Base-by-base conservation (phyloP, 202 grass and related monocot genomes). In the Musa balbisiana region DNA sequence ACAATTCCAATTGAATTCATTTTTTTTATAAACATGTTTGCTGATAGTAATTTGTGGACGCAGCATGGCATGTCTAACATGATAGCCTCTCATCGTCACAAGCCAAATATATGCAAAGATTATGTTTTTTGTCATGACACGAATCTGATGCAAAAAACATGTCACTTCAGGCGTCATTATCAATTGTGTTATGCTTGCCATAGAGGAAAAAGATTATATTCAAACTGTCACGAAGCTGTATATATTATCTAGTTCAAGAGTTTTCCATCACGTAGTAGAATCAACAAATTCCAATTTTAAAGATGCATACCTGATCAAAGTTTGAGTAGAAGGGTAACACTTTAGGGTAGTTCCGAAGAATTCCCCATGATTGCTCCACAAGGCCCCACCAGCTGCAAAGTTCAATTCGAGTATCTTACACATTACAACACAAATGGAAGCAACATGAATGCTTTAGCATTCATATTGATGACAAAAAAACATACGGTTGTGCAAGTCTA, bases 361-460 rank as follows among this genome's bases (percentile, higher is more conserved):
- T 53, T 20, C 88, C 94, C 87, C 94, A 93, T 73, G 94, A 91
- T 51, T 98, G 81, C 59, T 91, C 71, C 82, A 98, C 79, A 13
- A 91, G 88, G 58, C 83, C 81, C 94, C 94, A 97, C 94, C 94
- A 97, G 79, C 90, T 97, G 86, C 67, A 79, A 1, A 67, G 60
- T 77, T 83, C 21, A 73, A 64, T 59, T 55, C 23, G 70, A 27
- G 24, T 12, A 25, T 13, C 16, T 15, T 51, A 56, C 62, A 64
- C 11, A 4, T 64, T 64, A 23, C 21, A 64, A 25, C 21, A 64
- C 1, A 2, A 24, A 64, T 64, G 12, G 24, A 64, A 23, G 26
- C 26, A 27, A n/a, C n/a, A n/a, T n/a, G n/a, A n/a, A n/a, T n/a
- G n/a, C n/a, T n/a, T n/a, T n/a, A n/a, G n/a, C n/a, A n/a, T n/a